Evolutionary conservation across 2,329 filamentous ascomycete genomes (phyloP).

Genomic region (Tetracladium maxilliforme): DNA sequence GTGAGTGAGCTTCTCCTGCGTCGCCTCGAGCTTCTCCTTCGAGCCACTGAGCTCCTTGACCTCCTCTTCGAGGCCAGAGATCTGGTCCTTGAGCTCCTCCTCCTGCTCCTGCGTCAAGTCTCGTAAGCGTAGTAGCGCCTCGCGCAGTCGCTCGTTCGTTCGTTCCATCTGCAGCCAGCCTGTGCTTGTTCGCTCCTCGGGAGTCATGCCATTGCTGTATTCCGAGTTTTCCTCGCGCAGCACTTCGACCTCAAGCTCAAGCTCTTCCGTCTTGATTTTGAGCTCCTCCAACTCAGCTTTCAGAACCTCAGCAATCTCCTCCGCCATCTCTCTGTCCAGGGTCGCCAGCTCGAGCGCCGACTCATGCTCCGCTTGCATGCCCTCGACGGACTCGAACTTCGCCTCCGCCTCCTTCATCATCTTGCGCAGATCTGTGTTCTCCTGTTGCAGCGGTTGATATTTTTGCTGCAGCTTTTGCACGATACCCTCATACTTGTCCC

Average conservation of each 20-base stretch:
- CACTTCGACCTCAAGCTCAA: conserved; percentile 79
- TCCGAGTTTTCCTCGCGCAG: conserved; percentile 78
- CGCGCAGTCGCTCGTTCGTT: conserved; percentile 74
- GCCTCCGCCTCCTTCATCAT: conserved; percentile 63
- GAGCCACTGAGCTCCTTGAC: conserved; percentile 50
- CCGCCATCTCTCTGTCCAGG: conserved; percentile 89
- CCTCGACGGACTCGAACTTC: conserved; percentile 54
- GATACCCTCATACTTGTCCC: conserved; percentile 66
- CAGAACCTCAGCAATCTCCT: conserved; percentile 73
- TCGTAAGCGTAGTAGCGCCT: conserved; percentile 70
- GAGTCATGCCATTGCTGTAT: conserved; percentile 68
- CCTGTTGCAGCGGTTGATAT: conserved; percentile 71
- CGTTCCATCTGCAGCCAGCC: conserved; percentile 88
- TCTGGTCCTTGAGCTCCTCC: conserved; percentile 60
- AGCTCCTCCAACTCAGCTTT: conserved; percentile 69
- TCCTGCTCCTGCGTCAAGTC: conserved; percentile 83
- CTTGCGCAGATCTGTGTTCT: conserved; percentile 62
- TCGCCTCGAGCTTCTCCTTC: conserved; percentile 54
- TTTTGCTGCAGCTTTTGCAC: conserved; percentile 87
- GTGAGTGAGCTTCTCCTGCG: conserved; percentile 58
- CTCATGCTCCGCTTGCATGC: conserved; percentile 71
- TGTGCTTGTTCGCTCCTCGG: conserved; percentile 73
- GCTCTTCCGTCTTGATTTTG: conserved; percentile 64
- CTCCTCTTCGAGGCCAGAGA: conserved; percentile 60
- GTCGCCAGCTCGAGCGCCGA: conserved; percentile 73